Percentiles rank a stretch among this genome's conserved stretches.
Evolutionary conservation across 2,329 filamentous ascomycete species (phyloP).

Genomic region (Pseudogymnoascus sp.): DNA sequence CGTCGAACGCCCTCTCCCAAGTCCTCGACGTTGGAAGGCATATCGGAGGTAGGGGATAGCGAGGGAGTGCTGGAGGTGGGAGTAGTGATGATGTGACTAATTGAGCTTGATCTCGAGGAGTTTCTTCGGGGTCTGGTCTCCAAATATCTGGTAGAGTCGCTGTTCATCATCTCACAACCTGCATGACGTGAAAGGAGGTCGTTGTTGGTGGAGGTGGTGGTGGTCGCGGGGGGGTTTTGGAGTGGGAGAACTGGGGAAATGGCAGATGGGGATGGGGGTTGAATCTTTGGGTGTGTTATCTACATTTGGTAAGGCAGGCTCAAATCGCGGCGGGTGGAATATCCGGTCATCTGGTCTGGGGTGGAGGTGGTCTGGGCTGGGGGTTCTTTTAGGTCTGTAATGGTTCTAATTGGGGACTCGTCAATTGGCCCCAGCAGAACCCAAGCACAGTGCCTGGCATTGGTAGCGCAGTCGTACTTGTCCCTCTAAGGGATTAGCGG

Average conservation of each 20-base stretch:
- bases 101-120: slow-evolving; percentile 1
- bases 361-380: no score
- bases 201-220: not conserved
- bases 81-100: slow-evolving; percentile 1
- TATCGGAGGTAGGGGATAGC: slow-evolving; percentile 4
- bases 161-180: slow-evolving; percentile 1
- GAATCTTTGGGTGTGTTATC: not conserved
- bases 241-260: not conserved
- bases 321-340: not conserved
- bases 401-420: not conserved
- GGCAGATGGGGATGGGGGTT: not conserved
- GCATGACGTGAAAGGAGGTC: not conserved
- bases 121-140: not conserved
- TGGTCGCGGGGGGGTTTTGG: not conserved
- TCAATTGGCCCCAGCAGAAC: not conserved
- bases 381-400: no score
- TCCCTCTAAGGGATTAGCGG: not conserved
- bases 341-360: not conserved
- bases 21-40: slow-evolving; percentile 1
- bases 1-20: not conserved
- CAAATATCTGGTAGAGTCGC: not conserved
- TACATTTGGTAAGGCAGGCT: not conserved
- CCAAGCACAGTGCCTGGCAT: not conserved
- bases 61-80: slow-evolving; percentile 1
- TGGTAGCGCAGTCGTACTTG: not conserved